Base-by-base conservation (phyloP, 352 stramenopile species). In the Pythium dissotocum region DNA sequence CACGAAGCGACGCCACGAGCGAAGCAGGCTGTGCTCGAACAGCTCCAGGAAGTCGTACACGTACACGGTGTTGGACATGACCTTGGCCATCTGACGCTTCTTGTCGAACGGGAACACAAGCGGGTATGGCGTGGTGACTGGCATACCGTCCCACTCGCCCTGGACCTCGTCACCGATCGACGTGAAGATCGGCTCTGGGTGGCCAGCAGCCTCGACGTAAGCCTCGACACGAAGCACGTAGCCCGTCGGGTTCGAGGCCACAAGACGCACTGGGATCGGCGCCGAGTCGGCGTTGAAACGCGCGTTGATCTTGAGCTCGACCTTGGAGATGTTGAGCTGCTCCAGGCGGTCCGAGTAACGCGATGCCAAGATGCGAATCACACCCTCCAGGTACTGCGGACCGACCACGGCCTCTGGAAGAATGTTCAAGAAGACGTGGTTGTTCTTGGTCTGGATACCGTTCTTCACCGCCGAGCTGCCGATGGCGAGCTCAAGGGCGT, bases 361-460 rank as follows among this genome's bases (percentile, higher is more conserved):
- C 59, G 83, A 90, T 10, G 87, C 83, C 4, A 98, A 72, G 68
- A 97, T 95, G 58, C 86, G 82, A 62, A 99, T 98, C 66, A 99
- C 91, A 59, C 93, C 87, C 77, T 99, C 97, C 8, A 99, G 89
- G 73, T 98, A 96, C 55, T 98, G 91, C 57, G 97, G 96, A 71
- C 99, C 89, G 42, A 99, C 87, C 9, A 94, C 92, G 2, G 98
- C 90, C 58, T 97, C 90, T 10, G 95, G 93, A 40, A 99, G 83
- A 40, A 99, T 91, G 80, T 99, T 99, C 46, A 99, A 85, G 76
- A 99, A 99, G 28, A 99, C 89, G 84, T 99, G 98, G 79, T 99
- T 99, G 80, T 99, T 98, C 68, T 93, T 93, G 58, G 89, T 94
- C 58, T 71, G 71, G 49, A 90, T 71, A 33, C 85, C 84, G 12